Evolutionary conservation across 2,329 filamentous ascomycete species (phyloP), one percentile per base, ranked within the genome.

Genomic region (Thermoascus crustaceus): DNA sequence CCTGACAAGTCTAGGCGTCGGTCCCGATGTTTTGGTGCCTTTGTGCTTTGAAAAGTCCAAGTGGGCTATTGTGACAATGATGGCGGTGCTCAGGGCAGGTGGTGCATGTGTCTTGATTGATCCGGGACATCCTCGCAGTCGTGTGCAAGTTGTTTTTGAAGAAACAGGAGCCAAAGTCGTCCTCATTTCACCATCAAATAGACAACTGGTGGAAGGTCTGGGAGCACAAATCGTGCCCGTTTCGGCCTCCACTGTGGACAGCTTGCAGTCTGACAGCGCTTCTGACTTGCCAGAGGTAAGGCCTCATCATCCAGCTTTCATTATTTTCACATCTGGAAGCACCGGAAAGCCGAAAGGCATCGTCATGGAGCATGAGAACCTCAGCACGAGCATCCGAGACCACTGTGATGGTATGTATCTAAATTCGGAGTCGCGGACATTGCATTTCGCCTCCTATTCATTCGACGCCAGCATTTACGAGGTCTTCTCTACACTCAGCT

Each of bases 251-350:
- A 23, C 21, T 6, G 21, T 23, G 21, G 10, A 23, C 21, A 23
- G 21, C 21, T 6, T 6, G 21, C 6, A 6, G 6, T 23, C 21
- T 6, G 10, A 6, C 10, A 10, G 6, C 21, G 21, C 21, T 23
- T 10, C 21, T 10, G 6, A 6, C 6, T 6, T 6, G 6, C 10
- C 21, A 23, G 21, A 6, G 21, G 10, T 6, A 16, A 17, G 11
- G n/a, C 29, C 13, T 5, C 9, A 3, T 3, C 7, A 38, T 21
- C 14, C 32, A 6, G 75, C 78, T 13, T 85, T 85, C 50, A 78
- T 85, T 17, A 62, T 80, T 5, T 72, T 78, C 42, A 68, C 67
- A 2, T 67, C 67, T 1, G 68, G 69, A 0, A 68, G 68, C 1
- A 67, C 69, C 3, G 66, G 64, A 31, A 63, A 62, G 26, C 68